These are phyloP conservation scores for Zygosaccharomyces lentus DNA, from an alignment of 805 yeast genomes.

Conservation along the genomic window DNA sequence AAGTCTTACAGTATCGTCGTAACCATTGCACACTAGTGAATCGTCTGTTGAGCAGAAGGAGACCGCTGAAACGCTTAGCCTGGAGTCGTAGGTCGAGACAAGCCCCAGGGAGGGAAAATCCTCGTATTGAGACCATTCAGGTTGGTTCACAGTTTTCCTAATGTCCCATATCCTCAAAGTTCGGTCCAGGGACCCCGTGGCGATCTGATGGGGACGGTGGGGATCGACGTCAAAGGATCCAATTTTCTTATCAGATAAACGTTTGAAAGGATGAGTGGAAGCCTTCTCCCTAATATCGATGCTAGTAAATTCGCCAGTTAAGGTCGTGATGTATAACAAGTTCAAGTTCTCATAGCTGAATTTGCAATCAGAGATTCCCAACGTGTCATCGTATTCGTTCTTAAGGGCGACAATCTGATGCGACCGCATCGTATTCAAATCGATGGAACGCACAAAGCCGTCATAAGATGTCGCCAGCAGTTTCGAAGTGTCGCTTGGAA, in stretches of 20 bases:
- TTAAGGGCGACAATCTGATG: constrained; percentile 56
- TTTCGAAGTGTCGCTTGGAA: constrained; percentile 46
- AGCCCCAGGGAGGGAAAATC: constrained; percentile 38
- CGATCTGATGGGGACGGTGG: constrained; percentile 54
- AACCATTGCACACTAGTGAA: constrained; percentile 84
- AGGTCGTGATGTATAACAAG: constrained; percentile 65
- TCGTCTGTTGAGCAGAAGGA: constrained; percentile 67
- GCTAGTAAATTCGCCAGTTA: constrained; percentile 74
- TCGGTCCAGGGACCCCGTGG: constrained; percentile 87
- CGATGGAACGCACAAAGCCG: constrained; percentile 74
- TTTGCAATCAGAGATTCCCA: constrained; percentile 74
- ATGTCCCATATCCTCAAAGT: constrained; percentile 84
- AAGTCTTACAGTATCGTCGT: constrained; percentile 76
- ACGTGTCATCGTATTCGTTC: constrained; percentile 48
- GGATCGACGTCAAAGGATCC: constrained; percentile 89
- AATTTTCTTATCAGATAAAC: constrained; percentile 84
- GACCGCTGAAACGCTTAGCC: constrained; percentile 78
- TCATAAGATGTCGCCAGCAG: constrained; percentile 78
- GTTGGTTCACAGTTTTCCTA: constrained; percentile 44
- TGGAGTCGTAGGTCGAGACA: constrained; percentile 58
- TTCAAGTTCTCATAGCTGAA: constrained; percentile 48
- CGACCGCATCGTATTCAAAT: constrained; percentile 56
- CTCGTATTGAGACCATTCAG: constrained; percentile 57
- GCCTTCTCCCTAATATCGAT: constrained; percentile 59
- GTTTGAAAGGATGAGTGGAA: constrained; percentile 37